A percentile compares a stretch with the other conserved stretches of the same genome.
phyloP scores from a whole-genome alignment of 2,329 filamentous ascomycete genomes.

The Penicillium digitatum region DNA sequence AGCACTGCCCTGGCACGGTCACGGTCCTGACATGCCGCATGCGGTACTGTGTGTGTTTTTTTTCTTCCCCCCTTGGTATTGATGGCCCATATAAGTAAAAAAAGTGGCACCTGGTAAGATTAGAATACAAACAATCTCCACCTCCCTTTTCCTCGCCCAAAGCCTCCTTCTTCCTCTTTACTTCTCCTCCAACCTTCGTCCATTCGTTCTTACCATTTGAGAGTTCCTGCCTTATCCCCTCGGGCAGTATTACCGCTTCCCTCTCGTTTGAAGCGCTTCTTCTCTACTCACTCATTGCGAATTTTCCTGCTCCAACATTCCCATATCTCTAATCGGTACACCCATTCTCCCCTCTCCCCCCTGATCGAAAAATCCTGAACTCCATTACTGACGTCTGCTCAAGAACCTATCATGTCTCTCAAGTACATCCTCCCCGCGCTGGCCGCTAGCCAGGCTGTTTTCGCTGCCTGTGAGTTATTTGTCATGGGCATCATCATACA shows the following conservation, averaged over 20 bases:
- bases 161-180: conserved; percentile 35
- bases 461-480: conserved; percentile 42
- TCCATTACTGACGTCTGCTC: conserved; percentile 7
- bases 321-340: conserved; percentile 28
- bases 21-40: conserved; percentile 9
- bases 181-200: conserved; percentile 26
- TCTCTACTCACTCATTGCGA: conserved; percentile 9
- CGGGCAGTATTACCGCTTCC: conserved; percentile 25
- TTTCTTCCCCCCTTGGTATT: conserved; percentile 10
- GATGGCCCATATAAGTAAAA: conserved; percentile 4
- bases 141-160: conserved; percentile 29
- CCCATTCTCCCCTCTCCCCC: conserved; percentile 9
- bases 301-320: conserved; percentile 23
- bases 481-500: background rate
- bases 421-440: conserved; percentile 56
- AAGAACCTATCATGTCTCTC: conserved; percentile 45
- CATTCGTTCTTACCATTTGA: conserved; percentile 28
- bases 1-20: background rate
- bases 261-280: conserved; percentile 18
- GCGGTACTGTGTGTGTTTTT: conserved; percentile 21
- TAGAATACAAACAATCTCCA: conserved; percentile 24
- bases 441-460: conserved; percentile 50
- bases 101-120: conserved; percentile 18
- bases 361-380: background rate
- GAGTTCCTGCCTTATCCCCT: conserved; percentile 2